Evolutionary conservation across 352 stramenopile genomes (phyloP), one percentile per base, ranked within the genome.

Genomic region (Pilasporangium apinafurcum): DNA sequence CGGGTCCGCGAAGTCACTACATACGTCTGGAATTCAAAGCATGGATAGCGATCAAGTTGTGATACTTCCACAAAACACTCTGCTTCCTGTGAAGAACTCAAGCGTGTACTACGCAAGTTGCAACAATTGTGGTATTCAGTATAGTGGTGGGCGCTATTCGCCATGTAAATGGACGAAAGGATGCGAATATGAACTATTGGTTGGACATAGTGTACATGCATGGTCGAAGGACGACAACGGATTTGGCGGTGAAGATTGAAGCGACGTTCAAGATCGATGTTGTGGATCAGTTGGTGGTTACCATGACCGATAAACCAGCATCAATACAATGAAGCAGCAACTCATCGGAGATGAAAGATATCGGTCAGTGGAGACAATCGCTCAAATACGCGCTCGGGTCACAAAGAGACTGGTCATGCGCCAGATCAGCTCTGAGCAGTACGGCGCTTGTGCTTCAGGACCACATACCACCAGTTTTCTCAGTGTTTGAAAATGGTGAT

Each of bases 141-240:
- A 46, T 68, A 8, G 20, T 72, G 13, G 62, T 68, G 56, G 62
- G 50, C n/a, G n/a, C n/a, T n/a, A n/a, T n/a, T n/a, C n/a, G n/a
- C n/a, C n/a, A n/a, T n/a, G n/a, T n/a, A n/a, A n/a, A n/a, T n/a
- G n/a, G n/a, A n/a, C n/a, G n/a, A n/a, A n/a, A n/a, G n/a, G n/a
- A n/a, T n/a, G n/a, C 8, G 22, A 18, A 6, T 12, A 26, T 51
- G 35, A 51, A 53, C 18, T 59, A 72, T 26, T 48, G 40, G 8
- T 20, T 72, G 16, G 59, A 43, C 12, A 53, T 32, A 14, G 30
- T 72, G 21, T 41, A 46, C 14, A 39, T 72, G 9, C 50, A 68
- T 33, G 55, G 40, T 12, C 56, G 39, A 30, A 54, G 43, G 13
- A 40, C 59, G 10, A 53, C 59, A 27, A 33, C 38, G 8, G 47